phyloP scores from a whole-genome alignment of 2,329 filamentous ascomycete genomes.

The Trematosphaeria pertusa region DNA sequence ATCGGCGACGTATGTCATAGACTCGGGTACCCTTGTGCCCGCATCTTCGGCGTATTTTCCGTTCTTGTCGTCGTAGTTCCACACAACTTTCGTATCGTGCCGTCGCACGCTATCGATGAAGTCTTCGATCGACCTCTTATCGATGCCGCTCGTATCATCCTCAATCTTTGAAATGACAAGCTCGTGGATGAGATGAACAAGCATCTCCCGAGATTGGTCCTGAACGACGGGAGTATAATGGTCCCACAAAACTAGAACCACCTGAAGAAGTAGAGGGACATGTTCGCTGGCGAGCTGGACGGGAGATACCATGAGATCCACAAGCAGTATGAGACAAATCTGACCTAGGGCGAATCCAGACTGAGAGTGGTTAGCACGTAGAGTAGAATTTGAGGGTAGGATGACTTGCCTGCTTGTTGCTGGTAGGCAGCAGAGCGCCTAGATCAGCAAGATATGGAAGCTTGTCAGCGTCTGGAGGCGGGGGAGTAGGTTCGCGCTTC shows the following conservation, averaged over 20 bases:
- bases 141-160: slow-evolving; percentile 69
- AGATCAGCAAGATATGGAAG: slow-evolving; percentile 84
- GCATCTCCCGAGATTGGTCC: slow-evolving; percentile 95
- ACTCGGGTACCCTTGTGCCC: slow-evolving; percentile 79
- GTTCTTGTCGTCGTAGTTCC: slow-evolving; percentile 93
- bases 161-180: slow-evolving; percentile 82
- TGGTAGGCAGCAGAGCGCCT: slow-evolving; percentile 33
- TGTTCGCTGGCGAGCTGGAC: slow-evolving; percentile 80
- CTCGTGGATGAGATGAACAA: slow-evolving; percentile 96
- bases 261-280: slow-evolving; percentile 85
- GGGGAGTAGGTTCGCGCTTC: slow-evolving; percentile 61
- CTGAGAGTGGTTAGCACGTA: slow-evolving; percentile 41
- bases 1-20: slow-evolving; percentile 84
- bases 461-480: slow-evolving; percentile 74
- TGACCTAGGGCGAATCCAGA: slow-evolving; percentile 91
- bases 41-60: slow-evolving; percentile 72
- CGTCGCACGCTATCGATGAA: slow-evolving; percentile 86
- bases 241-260: slow-evolving; percentile 94
- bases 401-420: slow-evolving; percentile 38
- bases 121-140: slow-evolving; percentile 80
- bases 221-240: slow-evolving; percentile 95
- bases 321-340: slow-evolving; percentile 88
- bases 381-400: neutral
- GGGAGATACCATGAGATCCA: slow-evolving; percentile 94
- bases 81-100: slow-evolving; percentile 84